These are phyloP conservation scores for Passalora sequoiae DNA, from an alignment of 2,329 filamentous ascomycete species.

Conservation along the genomic window DNA sequence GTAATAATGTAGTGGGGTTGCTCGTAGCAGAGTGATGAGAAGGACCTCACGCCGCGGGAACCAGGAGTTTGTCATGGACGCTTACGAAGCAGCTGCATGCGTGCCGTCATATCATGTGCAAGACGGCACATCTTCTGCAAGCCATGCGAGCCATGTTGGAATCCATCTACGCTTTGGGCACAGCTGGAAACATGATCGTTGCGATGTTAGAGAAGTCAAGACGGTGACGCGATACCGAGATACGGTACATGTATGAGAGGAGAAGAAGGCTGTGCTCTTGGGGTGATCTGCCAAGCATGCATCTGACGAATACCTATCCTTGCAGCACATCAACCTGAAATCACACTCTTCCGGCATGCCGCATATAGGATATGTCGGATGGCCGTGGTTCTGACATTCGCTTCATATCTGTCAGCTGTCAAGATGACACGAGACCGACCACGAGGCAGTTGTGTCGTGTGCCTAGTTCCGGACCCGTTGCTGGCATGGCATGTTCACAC, in stretches of 20 bases:
- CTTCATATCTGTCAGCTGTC: not conserved
- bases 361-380: constrained; percentile 11
- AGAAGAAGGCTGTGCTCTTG: constrained; percentile 3
- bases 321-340: constrained; percentile 10
- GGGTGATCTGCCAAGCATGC: constrained; percentile 1
- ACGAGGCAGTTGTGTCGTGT: not conserved
- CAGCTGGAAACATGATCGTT: no score
- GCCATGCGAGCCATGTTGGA: no score
- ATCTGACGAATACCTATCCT: constrained; percentile 5
- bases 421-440: constrained; percentile 9
- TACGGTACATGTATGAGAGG: no score
- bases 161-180: no score
- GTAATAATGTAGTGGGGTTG: not conserved
- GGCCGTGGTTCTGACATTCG: constrained; percentile 2
- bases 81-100: constrained; percentile 2
- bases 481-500: no score
- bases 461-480: not conserved
- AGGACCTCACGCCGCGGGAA: not conserved
- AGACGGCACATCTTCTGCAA: not conserved
- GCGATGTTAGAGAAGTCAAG: no score
- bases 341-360: constrained; percentile 1
- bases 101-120: not conserved
- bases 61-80: constrained; percentile 10
- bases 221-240: no score
- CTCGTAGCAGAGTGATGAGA: no score